Percentiles rank a stretch among this genome's conserved stretches.
These are phyloP conservation scores for Candolleomyces aberdarensis DNA, from an alignment of 768 basidiomycete species.

Conservation along the genomic window DNA sequence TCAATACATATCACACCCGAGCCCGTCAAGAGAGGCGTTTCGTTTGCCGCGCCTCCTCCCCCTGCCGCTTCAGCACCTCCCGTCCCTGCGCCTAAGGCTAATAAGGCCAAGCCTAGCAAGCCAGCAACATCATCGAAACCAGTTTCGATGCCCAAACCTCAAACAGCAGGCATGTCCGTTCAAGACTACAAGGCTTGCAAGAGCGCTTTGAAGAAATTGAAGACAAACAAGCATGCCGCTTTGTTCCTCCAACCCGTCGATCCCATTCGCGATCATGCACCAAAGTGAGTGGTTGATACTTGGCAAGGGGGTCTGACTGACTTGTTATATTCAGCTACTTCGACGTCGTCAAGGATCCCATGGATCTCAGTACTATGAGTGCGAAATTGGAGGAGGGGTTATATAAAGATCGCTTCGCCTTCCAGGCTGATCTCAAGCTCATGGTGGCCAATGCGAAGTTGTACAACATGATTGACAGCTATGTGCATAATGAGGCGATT, in stretches of 20 bases:
- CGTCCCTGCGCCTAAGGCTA: constrained; percentile 15
- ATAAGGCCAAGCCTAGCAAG: constrained; percentile 11
- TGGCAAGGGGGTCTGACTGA: constrained; percentile 10
- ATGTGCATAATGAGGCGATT: constrained; percentile 72
- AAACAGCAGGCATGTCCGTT: constrained; percentile 70
- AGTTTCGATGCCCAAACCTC: constrained; percentile 62
- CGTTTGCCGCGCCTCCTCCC: constrained; percentile 30
- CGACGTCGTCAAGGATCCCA: constrained; percentile 85
- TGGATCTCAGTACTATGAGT: constrained; percentile 89
- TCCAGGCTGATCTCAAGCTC: constrained; percentile 82
- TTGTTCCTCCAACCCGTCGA: constrained; percentile 91
- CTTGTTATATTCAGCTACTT: constrained; percentile 63
- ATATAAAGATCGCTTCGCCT: constrained; percentile 81
- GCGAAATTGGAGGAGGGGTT: constrained; percentile 84
- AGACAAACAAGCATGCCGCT: constrained; percentile 65
- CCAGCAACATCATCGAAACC: constrained; percentile 30
- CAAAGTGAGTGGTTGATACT: constrained; percentile 54
- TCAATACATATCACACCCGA: constrained; percentile 29
- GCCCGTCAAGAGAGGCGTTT: constrained; percentile 30
- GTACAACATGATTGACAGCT: constrained; percentile 75
- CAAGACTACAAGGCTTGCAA: constrained; percentile 75
- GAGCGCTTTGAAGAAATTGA: constrained; percentile 77
- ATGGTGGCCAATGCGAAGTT: constrained; percentile 85
- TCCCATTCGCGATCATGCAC: constrained; percentile 88
- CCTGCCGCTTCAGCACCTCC: not conserved